Percentiles rank a stretch among this genome's conserved stretches.
phyloP scores from a whole-genome alignment of 2,329 filamentous ascomycete species.

The Pseudocercospora musae region DNA sequence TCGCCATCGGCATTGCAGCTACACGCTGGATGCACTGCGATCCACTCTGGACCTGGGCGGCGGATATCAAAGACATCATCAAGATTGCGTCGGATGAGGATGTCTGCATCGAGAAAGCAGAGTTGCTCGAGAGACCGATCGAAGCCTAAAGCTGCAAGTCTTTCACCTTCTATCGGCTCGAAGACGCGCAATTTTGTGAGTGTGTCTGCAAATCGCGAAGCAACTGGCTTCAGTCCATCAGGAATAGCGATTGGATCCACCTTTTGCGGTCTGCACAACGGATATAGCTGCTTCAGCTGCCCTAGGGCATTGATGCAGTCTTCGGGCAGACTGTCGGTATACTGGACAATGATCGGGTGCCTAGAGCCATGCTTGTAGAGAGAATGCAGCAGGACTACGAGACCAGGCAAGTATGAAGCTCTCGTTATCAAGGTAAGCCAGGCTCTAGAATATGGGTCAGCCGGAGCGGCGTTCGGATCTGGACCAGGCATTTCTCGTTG shows the following conservation, averaged over 20 bases:
- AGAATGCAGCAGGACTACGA: constrained; percentile 50
- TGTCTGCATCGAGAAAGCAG: constrained; percentile 54
- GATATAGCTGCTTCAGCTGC: constrained; percentile 41
- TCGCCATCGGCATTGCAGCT: constrained; percentile 53
- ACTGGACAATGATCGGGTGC: constrained; percentile 51
- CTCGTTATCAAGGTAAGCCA: constrained; percentile 48
- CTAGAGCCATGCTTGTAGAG: constrained; percentile 45
- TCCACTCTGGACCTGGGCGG: constrained; percentile 36
- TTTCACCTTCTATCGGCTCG: constrained; percentile 35
- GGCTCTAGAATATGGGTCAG: constrained; percentile 12
- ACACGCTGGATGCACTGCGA: constrained; percentile 51
- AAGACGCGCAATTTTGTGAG: constrained; percentile 57
- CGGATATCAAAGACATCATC: constrained; percentile 48
- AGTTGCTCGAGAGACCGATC: constrained; percentile 35
- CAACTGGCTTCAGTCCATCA: constrained; percentile 37
- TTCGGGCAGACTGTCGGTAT: constrained; percentile 45
- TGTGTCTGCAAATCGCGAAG: constrained; percentile 53
- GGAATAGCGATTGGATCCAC: constrained; percentile 15
- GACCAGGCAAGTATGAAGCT: constrained; percentile 52
- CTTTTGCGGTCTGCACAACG: constrained; percentile 40
- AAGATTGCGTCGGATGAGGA: constrained; percentile 46
- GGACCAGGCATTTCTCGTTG: constrained; percentile 10
- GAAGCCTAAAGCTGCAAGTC: not conserved
- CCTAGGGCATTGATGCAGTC: constrained; percentile 42
- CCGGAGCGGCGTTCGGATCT: constrained; percentile 9